Evolutionary conservation across 192 early-diverging fungal genomes (phyloP), one percentile per base, ranked within the genome.

Genomic region (Entomortierella lignicola): DNA sequence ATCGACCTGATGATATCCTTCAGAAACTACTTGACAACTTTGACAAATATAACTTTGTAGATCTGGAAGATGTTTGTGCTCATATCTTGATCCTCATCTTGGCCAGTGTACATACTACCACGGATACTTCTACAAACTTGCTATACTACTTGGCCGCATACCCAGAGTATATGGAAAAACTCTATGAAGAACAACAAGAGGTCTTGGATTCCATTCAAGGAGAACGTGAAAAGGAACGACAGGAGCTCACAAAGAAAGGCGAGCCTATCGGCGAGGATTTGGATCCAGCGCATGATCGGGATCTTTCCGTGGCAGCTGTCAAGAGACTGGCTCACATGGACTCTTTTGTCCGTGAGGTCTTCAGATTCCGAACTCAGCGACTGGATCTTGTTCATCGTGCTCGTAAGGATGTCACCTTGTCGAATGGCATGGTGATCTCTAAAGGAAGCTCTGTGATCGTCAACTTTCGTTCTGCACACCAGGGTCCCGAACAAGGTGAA

Each of bases 281-380:
- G 34, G 64, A 81, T 25, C 77, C 83, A 15, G 42, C 55, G 5
- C 61, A 69, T 50, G 73, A 83, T 54, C 34, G 56, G n/a, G 60
- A 54, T 17, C n/a, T 72, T 18, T 51, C 66, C 11, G 48, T 54
- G 17, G 44, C 54, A 5, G 65, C 74, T 18, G 29, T 85, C 63
- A 80, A 71, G 63, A 69, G 57, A 12, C 59, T 85, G 66, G 80
- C 80, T 12, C 69, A 85, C 31, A 69, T 85, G 57, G 84, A 85
- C 32, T 80, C 75, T 7, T 82, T 75, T 50, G 32, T 82, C 6
- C 66, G 84, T 30, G 84, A 85, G 44, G 57, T 75, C 4, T 72
- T 85, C 31, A 55, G 84, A 39, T 66, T 44, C 39, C 55, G 80
- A 25, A 72, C 65, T 0, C 51, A 57, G 11, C 70, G 55, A 12